These are phyloP conservation scores for Ramichloridium luteum DNA, from an alignment of 2,329 filamentous ascomycete species.

Conservation along the genomic window DNA sequence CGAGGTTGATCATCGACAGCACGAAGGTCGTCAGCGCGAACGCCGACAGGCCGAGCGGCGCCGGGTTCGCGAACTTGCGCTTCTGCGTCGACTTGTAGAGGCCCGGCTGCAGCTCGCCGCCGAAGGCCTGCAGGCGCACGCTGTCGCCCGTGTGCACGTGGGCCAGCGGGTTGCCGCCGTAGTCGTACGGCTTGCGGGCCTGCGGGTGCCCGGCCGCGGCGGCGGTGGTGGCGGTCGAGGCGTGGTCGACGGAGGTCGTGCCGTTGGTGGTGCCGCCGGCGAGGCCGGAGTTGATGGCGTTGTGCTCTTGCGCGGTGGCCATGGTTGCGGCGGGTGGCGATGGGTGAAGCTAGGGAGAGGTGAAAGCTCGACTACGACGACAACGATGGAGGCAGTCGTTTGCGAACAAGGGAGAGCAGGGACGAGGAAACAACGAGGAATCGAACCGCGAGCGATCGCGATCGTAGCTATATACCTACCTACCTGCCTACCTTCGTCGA, in stretches of 20 bases:
- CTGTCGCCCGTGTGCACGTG: slow-evolving; percentile 38
- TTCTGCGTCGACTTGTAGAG: slow-evolving; percentile 28
- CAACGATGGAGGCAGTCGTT: too few relatives aligned
- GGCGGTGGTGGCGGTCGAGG: slow-evolving; percentile 9
- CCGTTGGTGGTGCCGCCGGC: slow-evolving; percentile 19
- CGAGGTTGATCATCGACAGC: slow-evolving; percentile 40
- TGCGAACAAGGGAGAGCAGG: too few relatives aligned
- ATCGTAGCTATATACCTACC: too few relatives aligned
- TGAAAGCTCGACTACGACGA: too few relatives aligned
- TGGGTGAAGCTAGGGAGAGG: too few relatives aligned
- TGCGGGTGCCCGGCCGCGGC: slow-evolving; percentile 9
- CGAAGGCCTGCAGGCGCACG: slow-evolving; percentile 37
- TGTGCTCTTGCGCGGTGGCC: slow-evolving; percentile 31
- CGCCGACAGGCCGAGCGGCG: slow-evolving; percentile 47
- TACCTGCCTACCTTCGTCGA: too few relatives aligned
- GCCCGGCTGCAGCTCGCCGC: slow-evolving; percentile 42
- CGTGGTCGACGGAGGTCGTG: slow-evolving; percentile 28
- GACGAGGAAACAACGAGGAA: too few relatives aligned
- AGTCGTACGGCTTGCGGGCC: slow-evolving; percentile 37
- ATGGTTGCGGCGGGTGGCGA: too few relatives aligned
- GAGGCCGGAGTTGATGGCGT: slow-evolving; percentile 15
- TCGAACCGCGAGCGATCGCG: too few relatives aligned
- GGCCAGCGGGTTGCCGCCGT: slow-evolving; percentile 40
- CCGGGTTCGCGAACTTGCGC: slow-evolving; percentile 46
- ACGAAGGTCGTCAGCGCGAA: slow-evolving; percentile 56